phyloP scores from a whole-genome alignment of 495 filamentous ascomycete species.

The Rostrohypoxylon terebratum region DNA sequence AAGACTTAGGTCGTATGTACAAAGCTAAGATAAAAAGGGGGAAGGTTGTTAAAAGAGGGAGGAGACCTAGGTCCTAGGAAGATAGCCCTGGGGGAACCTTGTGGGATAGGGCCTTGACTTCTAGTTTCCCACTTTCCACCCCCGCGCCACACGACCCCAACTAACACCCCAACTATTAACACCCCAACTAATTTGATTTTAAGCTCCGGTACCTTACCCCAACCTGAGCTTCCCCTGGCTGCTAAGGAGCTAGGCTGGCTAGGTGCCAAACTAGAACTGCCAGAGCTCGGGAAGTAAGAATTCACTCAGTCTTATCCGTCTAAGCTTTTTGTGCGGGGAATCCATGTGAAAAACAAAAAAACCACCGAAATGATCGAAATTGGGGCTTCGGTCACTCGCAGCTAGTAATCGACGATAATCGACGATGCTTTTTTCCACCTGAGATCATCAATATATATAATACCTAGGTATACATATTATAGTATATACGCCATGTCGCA shows the following conservation, averaged over 20 bases:
- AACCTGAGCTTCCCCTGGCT: too few relatives aligned
- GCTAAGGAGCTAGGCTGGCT: too few relatives aligned
- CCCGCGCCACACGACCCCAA: slow-evolving; percentile 17
- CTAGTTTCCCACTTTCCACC: background rate
- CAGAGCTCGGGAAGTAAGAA: slow-evolving; percentile 22
- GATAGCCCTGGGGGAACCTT: background rate
- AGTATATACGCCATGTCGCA: background rate
- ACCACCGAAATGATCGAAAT: slow-evolving; percentile 45
- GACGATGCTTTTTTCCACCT: slow-evolving; percentile 2
- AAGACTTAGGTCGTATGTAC: background rate
- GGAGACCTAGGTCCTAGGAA: background rate
- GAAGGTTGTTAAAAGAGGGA: background rate
- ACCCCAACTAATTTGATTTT: slow-evolving; percentile 28
- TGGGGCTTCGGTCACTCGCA: slow-evolving; percentile 14
- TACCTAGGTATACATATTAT: background rate
- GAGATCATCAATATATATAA: background rate
- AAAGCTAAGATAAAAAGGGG: slow-evolving; percentile 10
- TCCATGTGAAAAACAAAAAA: slow-evolving; percentile 35
- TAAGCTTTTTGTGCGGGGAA: slow-evolving; percentile 38
- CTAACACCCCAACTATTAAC: too few relatives aligned
- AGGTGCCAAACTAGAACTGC: background rate
- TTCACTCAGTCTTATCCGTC: slow-evolving; percentile 31
- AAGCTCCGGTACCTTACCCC: slow-evolving; percentile 36
- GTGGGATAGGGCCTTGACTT: slow-evolving; percentile 3
- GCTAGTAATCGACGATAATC: slow-evolving; percentile 10